Percentiles rank a stretch among this genome's conserved stretches.
phyloP scores from a whole-genome alignment of 805 yeast genomes.

The Hyphopichia homilentoma region DNA sequence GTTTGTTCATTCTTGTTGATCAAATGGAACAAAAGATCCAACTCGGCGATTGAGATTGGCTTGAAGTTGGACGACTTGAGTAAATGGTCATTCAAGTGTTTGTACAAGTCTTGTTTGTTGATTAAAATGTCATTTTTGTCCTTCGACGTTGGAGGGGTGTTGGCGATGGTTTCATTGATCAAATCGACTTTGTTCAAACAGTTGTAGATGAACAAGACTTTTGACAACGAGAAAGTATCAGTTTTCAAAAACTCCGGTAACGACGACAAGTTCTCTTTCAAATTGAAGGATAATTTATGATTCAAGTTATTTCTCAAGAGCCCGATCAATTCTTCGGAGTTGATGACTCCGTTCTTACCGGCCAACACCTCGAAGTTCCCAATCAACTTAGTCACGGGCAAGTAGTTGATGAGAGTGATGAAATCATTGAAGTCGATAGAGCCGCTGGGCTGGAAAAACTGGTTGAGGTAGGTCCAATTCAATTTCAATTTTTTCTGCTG shows the following conservation, averaged over 20 bases:
- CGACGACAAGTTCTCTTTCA: constrained; percentile 29
- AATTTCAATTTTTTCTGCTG: constrained; percentile 39
- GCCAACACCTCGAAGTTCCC: constrained; percentile 38
- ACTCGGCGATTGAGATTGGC: constrained; percentile 36
- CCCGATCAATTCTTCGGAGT: constrained; percentile 26
- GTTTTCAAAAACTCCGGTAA: constrained; percentile 35
- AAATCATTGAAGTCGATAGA: constrained; percentile 36
- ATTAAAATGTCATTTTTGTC: constrained; percentile 41
- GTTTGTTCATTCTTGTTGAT: constrained; percentile 35
- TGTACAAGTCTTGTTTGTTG: constrained; percentile 37
- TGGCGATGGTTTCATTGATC: constrained; percentile 43
- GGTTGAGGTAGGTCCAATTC: constrained; percentile 40
- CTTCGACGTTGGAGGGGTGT: constrained; percentile 39
- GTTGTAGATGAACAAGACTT: constrained; percentile 38
- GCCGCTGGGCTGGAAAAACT: constrained; percentile 39
- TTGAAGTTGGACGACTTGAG: constrained; percentile 41
- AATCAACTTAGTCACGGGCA: constrained; percentile 44
- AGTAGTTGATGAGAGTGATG: constrained; percentile 36
- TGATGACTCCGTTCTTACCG: constrained; percentile 27
- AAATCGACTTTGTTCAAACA: constrained; percentile 39
- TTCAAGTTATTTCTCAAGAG: constrained; percentile 34
- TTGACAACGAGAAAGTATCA: constrained; percentile 31
- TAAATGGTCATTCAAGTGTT: constrained; percentile 41
- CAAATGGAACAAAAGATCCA: constrained; percentile 39
- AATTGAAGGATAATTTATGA: constrained; percentile 37